Conservation (phyloP, 345 rosid species). For the Zanthoxylum bungeanum region DNA sequence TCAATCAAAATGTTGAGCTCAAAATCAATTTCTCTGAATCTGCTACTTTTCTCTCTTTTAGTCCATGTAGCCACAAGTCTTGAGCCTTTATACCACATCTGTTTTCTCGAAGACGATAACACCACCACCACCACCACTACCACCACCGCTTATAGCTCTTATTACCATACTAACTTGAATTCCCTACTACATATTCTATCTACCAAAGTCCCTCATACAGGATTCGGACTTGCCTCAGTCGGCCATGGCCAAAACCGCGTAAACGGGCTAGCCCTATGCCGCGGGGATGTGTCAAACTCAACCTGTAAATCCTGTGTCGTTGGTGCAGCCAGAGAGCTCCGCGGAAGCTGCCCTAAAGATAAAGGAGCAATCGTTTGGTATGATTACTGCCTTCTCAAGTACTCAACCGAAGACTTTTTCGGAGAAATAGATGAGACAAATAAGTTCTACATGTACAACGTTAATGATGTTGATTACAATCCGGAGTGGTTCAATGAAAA, state of each 20-base stretch:
- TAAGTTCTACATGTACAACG: neutral
- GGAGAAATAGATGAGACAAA: neutral
- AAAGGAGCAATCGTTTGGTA: constrained; percentile 19
- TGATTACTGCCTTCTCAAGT: constrained; percentile 5
- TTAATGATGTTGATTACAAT: neutral
- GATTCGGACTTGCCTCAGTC: neutral
- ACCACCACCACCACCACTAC: too few species aligned
- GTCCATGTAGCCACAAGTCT: too few species aligned
- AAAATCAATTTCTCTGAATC: too few species aligned
- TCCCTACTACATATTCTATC: neutral
- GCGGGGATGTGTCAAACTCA: neutral
- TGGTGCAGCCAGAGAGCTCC: neutral
- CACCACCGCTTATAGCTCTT: too few species aligned
- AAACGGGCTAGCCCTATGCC: neutral
- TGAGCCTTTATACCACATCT: too few species aligned
- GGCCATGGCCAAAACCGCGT: neutral
- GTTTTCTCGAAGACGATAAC: too few species aligned
- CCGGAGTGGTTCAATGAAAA: neutral
- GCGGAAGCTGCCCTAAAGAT: neutral
- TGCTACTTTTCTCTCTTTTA: too few species aligned
- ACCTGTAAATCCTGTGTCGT: constrained; percentile 3
- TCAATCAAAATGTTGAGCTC: too few species aligned
- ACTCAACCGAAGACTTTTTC: neutral
- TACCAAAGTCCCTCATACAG: neutral
- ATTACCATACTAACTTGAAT: too few species aligned